Conservation (phyloP, 106 monocot species). For the Platanthera zijinensis region DNA sequence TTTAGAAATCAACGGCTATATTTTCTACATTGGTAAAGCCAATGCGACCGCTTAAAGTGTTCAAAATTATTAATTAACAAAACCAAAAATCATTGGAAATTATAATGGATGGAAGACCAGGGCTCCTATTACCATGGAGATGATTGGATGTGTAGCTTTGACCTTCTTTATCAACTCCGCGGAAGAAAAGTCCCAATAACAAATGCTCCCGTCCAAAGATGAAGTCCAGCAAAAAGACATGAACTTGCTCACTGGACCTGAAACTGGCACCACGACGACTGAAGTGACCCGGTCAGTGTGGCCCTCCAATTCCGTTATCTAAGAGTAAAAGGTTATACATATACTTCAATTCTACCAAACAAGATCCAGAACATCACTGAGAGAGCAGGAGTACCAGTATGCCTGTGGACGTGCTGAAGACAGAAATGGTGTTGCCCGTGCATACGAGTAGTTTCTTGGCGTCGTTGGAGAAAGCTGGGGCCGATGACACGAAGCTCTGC, state of each 20-base stretch:
- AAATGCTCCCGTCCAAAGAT: slow-evolving; percentile 47
- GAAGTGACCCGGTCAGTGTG: slow-evolving; percentile 52
- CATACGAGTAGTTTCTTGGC: slow-evolving; percentile 71
- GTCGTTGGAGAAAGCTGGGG: slow-evolving; percentile 82
- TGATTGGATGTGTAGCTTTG: slow-evolving; percentile 40
- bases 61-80: neutral
- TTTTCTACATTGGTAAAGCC: neutral
- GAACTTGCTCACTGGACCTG: slow-evolving; percentile 25
- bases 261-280: slow-evolving; percentile 40
- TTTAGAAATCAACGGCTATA: neutral
- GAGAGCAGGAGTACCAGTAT: slow-evolving; percentile 40
- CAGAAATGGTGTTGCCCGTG: slow-evolving; percentile 68
- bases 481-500: slow-evolving; percentile 56
- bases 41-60: neutral
- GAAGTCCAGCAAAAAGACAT: slow-evolving; percentile 64
- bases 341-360: neutral
- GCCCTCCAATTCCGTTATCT: slow-evolving; percentile 58
- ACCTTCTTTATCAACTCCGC: slow-evolving; percentile 49
- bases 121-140: slow-evolving; percentile 45
- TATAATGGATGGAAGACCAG: neutral
- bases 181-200: slow-evolving; percentile 57
- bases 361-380: neutral
- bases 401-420: slow-evolving; percentile 83
- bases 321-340: slow-evolving; percentile 6
- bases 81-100: neutral